Evolutionary conservation across 2,329 filamentous ascomycete genomes (phyloP), one percentile per base, ranked within the genome.

Genomic region (Fusarium hainanense): DNA sequence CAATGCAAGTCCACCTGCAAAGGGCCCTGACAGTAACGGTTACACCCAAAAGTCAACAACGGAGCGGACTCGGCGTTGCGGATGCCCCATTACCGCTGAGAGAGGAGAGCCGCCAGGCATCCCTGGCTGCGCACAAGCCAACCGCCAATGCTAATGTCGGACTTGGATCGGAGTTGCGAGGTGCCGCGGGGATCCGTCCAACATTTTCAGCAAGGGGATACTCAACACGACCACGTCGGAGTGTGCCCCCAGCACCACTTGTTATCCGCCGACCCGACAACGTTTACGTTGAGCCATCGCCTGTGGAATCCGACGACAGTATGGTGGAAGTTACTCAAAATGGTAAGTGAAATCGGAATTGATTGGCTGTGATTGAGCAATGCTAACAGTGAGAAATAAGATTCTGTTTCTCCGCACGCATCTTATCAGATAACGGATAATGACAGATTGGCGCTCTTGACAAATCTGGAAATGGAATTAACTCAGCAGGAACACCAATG

Each of bases 381-480:
- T 46, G 30, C 65, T 68, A 64, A 68, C 44, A 64, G 34, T 37
- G 34, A 46, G 48, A 43, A 43, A 50, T 23, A 47, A 64, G 64
- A 47, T 23, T 41, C 52, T 48, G 54, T 47, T 52, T 56, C 59
- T 49, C 49, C 64, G 32, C 43, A 32, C 20, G 43, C 55, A 43
- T 60, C 64, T 7, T 78, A 77, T 74, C 34, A 79, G 79, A 16
- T 64, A 50, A 27, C 62, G 46, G 37, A 75, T 74, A 10, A 80
- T 79, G 55, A 83, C 57, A 80, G 83, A 28, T 77, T 86, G 60
- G 82, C 81, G 34, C 80, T 90, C 5, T 79, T 91, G 3, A 84
- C 87, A 32, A 85, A 88, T 63, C 79, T 91, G 2, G 89, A 91
- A 73, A 81, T 80, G 64, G 89, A 91, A 76, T 88, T 91, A 83